Percentiles rank a stretch among this genome's conserved stretches.
Conservation (phyloP, 2,329 filamentous ascomycete species). For the Aureobasidium namibiae region DNA sequence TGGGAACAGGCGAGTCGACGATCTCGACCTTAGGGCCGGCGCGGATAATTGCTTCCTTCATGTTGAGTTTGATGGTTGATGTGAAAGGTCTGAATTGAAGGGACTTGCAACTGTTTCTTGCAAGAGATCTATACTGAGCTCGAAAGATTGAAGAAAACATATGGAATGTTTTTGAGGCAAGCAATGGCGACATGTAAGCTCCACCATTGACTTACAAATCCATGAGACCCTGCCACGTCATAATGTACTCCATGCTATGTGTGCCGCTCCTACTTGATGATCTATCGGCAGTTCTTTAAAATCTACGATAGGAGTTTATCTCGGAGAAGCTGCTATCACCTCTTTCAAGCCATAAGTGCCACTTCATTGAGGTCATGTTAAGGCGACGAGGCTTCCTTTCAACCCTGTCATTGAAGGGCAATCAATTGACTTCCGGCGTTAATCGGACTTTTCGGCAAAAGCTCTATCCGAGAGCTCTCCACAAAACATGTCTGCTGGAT, state of each 20-base stretch:
- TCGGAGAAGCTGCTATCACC: neutral
- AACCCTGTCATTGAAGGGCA: neutral
- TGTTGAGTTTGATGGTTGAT: conserved; percentile 6
- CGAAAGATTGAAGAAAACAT: conserved; percentile 8
- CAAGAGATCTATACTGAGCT: conserved; percentile 5
- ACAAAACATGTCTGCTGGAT: neutral
- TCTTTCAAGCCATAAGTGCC: too few species aligned
- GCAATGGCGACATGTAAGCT: neutral
- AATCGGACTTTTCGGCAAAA: neutral
- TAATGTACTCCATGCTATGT: neutral
- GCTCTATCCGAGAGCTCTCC: neutral
- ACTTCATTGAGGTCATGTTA: too few species aligned
- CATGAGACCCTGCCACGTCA: conserved; percentile 9
- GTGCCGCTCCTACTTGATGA: neutral
- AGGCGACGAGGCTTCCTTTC: too few species aligned
- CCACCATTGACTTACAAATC: conserved; percentile 12
- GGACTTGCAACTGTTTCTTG: neutral
- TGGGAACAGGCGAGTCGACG: conserved; percentile 20
- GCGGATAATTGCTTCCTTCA: conserved; percentile 24
- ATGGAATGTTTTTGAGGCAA: neutral
- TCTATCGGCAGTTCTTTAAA: neutral
- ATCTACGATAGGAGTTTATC: neutral
- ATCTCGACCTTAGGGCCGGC: conserved; percentile 21
- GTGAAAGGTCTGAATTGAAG: neutral
- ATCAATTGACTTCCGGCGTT: neutral